Evolutionary conservation across 495 filamentous ascomycete genomes (phyloP).

Genomic region (Penicillium coffeae): DNA sequence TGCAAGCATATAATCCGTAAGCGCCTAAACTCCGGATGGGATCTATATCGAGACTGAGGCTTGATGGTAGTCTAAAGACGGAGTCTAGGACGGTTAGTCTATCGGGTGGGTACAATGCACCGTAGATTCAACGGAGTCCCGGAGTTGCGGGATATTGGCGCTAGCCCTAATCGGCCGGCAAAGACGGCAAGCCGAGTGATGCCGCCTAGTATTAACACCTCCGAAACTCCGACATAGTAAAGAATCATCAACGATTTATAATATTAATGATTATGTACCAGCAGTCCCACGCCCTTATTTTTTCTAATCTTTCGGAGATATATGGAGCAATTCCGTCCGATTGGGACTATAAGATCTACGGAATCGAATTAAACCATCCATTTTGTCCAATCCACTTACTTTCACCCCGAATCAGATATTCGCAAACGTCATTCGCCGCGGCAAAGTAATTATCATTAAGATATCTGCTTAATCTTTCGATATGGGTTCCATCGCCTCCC

Average conservation of each 20-base stretch:
- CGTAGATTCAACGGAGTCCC: not conserved
- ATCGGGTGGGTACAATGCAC: not conserved
- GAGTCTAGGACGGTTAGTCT: not conserved
- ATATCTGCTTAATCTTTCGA: not conserved
- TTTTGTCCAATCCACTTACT: no score
- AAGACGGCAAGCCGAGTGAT: no score
- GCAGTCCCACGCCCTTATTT: no score
- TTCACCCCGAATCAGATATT: no score
- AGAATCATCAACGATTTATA: no score
- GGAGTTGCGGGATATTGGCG: constrained; percentile 1
- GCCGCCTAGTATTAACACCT: not conserved
- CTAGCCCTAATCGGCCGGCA: not conserved
- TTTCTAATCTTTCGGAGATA: not conserved
- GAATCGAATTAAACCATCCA: no score
- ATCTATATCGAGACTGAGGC: no score
- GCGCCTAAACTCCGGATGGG: not conserved
- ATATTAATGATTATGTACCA: no score
- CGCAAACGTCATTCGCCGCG: no score
- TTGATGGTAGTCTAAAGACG: not conserved
- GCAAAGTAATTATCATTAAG: no score
- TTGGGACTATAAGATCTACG: not conserved
- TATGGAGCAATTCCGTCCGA: not conserved
- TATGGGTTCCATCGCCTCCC: constrained; percentile 2
- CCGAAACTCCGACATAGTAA: constrained; percentile 9
- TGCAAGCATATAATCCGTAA: no score